Evolutionary conservation across 768 basidiomycete species (phyloP).

Genomic region (Pulveroboletus sp.): DNA sequence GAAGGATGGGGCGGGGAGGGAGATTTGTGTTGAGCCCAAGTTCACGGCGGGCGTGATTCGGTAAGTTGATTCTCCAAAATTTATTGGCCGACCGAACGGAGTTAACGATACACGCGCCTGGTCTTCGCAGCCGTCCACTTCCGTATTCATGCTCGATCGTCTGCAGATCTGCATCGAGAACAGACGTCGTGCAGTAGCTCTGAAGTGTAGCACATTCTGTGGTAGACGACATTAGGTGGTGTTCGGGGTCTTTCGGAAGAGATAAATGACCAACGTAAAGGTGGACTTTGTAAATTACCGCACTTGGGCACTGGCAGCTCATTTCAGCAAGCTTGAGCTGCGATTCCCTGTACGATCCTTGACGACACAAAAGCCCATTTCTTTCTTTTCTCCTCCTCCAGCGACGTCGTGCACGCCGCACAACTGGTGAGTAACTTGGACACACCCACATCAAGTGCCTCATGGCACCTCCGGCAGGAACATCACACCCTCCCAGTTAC

Average conservation of each 20-base stretch:
- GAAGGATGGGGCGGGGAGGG: constrained; percentile 24
- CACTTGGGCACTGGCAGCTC: constrained; percentile 4
- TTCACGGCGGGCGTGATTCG: constrained; percentile 33
- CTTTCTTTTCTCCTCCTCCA: background rate
- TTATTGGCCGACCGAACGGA: constrained; percentile 1
- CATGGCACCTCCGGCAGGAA: constrained; percentile 9
- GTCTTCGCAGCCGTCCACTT: constrained; percentile 26
- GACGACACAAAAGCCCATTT: constrained; percentile 8
- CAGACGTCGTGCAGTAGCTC: constrained; percentile 15
- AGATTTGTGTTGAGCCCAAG: constrained; percentile 24
- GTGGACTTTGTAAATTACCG: constrained; percentile 4
- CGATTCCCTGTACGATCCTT: constrained; percentile 17
- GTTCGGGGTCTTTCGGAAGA: constrained; percentile 15
- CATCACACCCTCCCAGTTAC: constrained; percentile 13
- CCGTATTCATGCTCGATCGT: constrained; percentile 30
- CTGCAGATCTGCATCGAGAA: constrained; percentile 26
- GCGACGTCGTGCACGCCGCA: constrained; percentile 10
- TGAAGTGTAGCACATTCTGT: constrained; percentile 1
- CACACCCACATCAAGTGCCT: background rate
- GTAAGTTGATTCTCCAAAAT: constrained; percentile 19
- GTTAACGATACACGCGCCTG: constrained; percentile 11
- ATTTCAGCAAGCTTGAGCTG: no score
- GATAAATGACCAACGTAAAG: constrained; percentile 22
- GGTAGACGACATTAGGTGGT: constrained; percentile 14
- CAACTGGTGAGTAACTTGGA: constrained; percentile 15